A percentile compares a stretch with the other conserved stretches of the same genome.
phyloP scores from a whole-genome alignment of 139 green algal species.

The Ettlia oleoabundans region DNA sequence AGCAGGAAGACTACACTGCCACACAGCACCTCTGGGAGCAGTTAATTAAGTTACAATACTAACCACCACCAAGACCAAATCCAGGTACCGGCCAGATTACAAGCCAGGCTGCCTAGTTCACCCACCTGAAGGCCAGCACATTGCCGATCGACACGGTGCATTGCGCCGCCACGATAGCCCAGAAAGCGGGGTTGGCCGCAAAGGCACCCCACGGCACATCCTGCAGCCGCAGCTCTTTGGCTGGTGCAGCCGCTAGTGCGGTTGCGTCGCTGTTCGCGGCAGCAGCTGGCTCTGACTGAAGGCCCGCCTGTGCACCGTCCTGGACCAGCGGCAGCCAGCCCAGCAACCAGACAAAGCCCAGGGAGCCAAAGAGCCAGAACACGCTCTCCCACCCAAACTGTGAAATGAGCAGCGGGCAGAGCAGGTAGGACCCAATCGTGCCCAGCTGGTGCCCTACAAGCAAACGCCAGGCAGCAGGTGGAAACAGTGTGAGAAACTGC shows the following conservation, averaged over 20 bases:
- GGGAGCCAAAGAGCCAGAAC: conserved; percentile 68
- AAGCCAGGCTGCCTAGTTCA: too few species aligned
- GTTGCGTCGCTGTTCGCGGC: not conserved
- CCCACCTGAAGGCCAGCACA: conserved; percentile 53
- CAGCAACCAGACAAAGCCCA: conserved; percentile 72
- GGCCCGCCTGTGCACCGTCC: conserved; percentile 19
- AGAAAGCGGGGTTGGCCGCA: conserved; percentile 56
- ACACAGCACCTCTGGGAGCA: not conserved
- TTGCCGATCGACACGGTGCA: conserved; percentile 56
- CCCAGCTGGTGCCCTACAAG: conserved; percentile 60
- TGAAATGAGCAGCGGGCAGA: conserved; percentile 65
- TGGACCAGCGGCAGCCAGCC: conserved; percentile 57
- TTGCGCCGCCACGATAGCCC: conserved; percentile 59
- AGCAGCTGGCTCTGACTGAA: too few species aligned
- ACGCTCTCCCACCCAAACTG: conserved; percentile 60
- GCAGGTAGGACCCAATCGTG: conserved; percentile 68
- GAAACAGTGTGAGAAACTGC: too few species aligned
- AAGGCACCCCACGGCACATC: conserved; percentile 68
- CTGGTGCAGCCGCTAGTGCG: not conserved
- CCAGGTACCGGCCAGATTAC: too few species aligned
- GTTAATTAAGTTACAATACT: too few species aligned
- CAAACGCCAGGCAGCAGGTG: too few species aligned
- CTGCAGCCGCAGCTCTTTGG: conserved; percentile 16
- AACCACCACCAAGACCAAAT: too few species aligned
- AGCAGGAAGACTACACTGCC: too few species aligned